Evolutionary conservation across 129 eudicot species (phyloP).

Genomic region (Smallanthus sonchifolius): DNA sequence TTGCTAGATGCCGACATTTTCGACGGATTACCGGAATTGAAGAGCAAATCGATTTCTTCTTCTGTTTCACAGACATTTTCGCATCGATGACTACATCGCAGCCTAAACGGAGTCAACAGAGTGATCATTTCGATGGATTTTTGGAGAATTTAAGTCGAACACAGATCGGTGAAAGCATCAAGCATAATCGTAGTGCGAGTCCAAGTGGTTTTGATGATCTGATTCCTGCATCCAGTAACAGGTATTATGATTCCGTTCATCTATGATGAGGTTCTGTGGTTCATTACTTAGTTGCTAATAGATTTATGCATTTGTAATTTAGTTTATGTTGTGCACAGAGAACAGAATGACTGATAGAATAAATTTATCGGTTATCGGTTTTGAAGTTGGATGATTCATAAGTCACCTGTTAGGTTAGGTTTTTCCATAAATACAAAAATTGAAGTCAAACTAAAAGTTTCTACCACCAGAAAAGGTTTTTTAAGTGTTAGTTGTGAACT

Average conservation of each 20-base stretch:
- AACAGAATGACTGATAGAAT: background rate
- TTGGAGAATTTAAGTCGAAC: constrained; percentile 59
- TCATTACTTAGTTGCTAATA: background rate
- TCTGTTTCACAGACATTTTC: constrained; percentile 36
- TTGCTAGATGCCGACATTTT: constrained; percentile 79
- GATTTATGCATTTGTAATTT: constrained; percentile 5
- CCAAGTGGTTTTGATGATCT: constrained; percentile 61
- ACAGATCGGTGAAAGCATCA: constrained; percentile 25
- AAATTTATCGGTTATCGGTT: background rate
- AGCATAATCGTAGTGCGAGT: constrained; percentile 21
- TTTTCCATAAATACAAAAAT: background rate
- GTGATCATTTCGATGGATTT: constrained; percentile 68
- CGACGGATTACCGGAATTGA: constrained; percentile 81
- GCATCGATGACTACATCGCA: constrained; percentile 39
- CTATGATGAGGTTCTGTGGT: background rate
- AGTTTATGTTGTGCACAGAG: background rate
- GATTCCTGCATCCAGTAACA: constrained; percentile 43
- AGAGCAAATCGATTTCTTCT: constrained; percentile 45
- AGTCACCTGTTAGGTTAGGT: background rate
- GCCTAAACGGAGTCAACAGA: constrained; percentile 31
- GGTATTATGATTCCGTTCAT: constrained; percentile 40
- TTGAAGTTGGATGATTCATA: background rate
- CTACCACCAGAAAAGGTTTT: background rate
- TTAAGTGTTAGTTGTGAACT: background rate
- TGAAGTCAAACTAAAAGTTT: background rate